Evolutionary conservation across 306 rosid genomes (phyloP).

Genomic region (Vigna hirtella): DNA sequence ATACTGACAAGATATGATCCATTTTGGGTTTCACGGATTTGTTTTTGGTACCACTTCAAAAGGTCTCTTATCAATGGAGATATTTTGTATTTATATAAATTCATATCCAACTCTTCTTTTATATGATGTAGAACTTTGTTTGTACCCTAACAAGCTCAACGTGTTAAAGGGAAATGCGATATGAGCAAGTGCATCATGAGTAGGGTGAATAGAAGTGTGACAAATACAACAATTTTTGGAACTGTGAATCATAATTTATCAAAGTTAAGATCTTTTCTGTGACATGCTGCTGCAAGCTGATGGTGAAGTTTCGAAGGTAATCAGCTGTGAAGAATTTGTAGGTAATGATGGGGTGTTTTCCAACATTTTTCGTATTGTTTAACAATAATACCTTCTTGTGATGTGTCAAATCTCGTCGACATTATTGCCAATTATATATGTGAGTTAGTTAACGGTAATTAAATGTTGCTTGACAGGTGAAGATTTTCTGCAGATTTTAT

Average conservation of each 20-base stretch:
- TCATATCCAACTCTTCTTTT: too few relatives aligned
- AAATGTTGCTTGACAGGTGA: conserved; percentile 4
- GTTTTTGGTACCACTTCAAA: too few relatives aligned
- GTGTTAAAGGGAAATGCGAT: conserved; percentile 13
- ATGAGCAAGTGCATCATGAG: conserved; percentile 22
- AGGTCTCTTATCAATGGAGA: too few relatives aligned
- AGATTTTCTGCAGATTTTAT: background rate
- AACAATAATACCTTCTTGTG: background rate
- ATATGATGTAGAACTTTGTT: too few relatives aligned
- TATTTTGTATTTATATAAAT: too few relatives aligned
- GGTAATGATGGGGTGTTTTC: conserved; percentile 19
- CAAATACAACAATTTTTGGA: conserved; percentile 25
- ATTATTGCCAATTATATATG: background rate
- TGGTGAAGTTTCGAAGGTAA: conserved; percentile 37
- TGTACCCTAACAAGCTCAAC: background rate
- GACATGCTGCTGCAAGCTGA: conserved; percentile 12
- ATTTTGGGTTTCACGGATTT: too few relatives aligned
- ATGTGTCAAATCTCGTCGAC: conserved; percentile 3
- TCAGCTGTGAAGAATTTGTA: conserved; percentile 10
- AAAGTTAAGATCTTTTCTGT: background rate
- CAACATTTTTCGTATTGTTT: conserved; percentile 2
- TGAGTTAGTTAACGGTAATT: background rate
- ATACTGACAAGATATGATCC: too few relatives aligned
- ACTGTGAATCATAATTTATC: conserved; percentile 2
- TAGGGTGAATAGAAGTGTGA: conserved; percentile 6